Conservation (phyloP, 352 stramenopile genomes). For the Peronospora tabacina region DNA sequence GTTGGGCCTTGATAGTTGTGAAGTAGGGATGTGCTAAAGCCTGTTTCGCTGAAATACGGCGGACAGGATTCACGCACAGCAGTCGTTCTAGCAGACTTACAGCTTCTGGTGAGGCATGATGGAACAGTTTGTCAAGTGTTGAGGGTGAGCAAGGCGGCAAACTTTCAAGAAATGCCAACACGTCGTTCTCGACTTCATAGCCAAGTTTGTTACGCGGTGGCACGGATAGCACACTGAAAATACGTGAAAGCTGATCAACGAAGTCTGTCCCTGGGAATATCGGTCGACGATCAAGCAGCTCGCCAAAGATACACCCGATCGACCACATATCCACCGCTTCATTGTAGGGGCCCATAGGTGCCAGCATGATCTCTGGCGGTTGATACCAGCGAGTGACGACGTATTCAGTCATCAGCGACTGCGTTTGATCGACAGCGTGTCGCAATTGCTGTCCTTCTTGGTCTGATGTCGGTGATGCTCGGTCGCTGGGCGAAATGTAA, state of each 20-base stretch:
- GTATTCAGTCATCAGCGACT: conserved; percentile 79
- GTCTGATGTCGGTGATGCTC: conserved; percentile 6
- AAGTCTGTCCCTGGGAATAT: conserved; percentile 75
- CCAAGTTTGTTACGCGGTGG: conserved; percentile 64
- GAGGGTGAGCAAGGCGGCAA: conserved; percentile 64
- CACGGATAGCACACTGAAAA: conserved; percentile 67
- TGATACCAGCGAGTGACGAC: conserved; percentile 83
- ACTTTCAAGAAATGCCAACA: conserved; percentile 67
- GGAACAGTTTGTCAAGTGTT: conserved; percentile 60
- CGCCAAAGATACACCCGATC: conserved; percentile 91
- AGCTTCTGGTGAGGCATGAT: conserved; percentile 54
- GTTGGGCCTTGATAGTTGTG: conserved; percentile 56
- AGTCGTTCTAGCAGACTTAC: conserved; percentile 56
- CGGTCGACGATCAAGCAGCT: conserved; percentile 72
- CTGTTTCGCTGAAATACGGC: conserved; percentile 83
- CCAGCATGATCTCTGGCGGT: conserved; percentile 77
- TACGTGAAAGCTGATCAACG: conserved; percentile 68
- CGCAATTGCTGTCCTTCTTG: conserved; percentile 18
- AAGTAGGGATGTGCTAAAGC: conserved; percentile 90
- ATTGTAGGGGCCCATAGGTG: conserved; percentile 68
- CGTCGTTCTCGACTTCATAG: conserved; percentile 68
- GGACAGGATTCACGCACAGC: conserved; percentile 87
- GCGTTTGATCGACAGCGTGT: conserved; percentile 38
- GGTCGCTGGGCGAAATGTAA: conserved; percentile 45
- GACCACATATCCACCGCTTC: conserved; percentile 84